Evolutionary conservation across 1,284 basidiomycete genomes (phyloP).

Genomic region (Cryptococcus sp.): DNA sequence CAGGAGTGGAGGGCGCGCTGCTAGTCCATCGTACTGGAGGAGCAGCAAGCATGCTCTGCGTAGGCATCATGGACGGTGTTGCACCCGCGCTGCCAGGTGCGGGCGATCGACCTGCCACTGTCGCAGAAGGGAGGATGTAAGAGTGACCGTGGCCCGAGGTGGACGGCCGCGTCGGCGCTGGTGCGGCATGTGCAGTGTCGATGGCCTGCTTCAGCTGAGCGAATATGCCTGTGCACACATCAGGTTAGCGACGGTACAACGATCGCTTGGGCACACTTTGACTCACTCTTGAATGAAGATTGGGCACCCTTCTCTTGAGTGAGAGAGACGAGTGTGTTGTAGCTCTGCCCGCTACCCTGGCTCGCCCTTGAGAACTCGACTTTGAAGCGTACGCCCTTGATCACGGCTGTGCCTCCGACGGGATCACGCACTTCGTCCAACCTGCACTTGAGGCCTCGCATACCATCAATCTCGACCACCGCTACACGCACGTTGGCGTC

Average conservation of each 20-base stretch:
- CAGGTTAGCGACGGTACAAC: conserved; percentile 6
- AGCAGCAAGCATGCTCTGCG: conserved; percentile 21
- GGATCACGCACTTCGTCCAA: conserved; percentile 37
- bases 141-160: not conserved
- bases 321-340: conserved; percentile 46
- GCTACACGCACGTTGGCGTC: conserved; percentile 39
- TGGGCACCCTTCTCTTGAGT: conserved; percentile 52
- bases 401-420: not conserved
- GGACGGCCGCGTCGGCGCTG: conserved; percentile 6
- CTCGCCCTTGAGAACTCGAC: conserved; percentile 47
- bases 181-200: conserved; percentile 17
- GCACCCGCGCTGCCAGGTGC: conserved; percentile 6
- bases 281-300: conserved; percentile 48
- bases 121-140: conserved; percentile 8
- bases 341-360: conserved; percentile 29
- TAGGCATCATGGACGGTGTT: not conserved
- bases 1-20: conserved; percentile 34
- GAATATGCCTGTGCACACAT: conserved; percentile 20
- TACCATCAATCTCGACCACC: conserved; percentile 44
- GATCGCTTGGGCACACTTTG: not conserved
- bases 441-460: conserved; percentile 45
- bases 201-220: conserved; percentile 24
- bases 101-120: conserved; percentile 2
- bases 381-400: conserved; percentile 49
- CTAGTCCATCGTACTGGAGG: conserved; percentile 27